Base-by-base conservation (phyloP, 2,329 filamentous ascomycete species). In the Arthrobotrys megalospora region DNA sequence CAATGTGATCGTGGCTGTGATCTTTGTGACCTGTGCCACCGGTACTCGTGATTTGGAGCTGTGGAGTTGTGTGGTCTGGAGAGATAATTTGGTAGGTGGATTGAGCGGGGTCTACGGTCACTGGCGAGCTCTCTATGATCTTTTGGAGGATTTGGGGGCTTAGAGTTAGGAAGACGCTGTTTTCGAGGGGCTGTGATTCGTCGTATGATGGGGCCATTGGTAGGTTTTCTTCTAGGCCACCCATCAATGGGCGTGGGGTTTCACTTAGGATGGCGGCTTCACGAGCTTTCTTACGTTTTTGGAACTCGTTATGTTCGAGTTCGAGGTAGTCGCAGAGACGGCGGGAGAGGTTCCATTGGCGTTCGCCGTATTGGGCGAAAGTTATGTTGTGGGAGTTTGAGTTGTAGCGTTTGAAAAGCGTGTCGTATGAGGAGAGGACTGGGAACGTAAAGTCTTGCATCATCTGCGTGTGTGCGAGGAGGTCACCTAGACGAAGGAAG, bases 361-460 rank as follows among this genome's bases (percentile, higher is more conserved):
- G 66, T 63, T 77, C 73, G 3, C 73, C 73, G 38, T 77, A 70
- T 47, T 77, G 73, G 6, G 73, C 73, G 36, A 77, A 77, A 10
- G 73, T 77, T 10, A 67, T 70, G 34, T 71, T 77, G 62, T 77
- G 73, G 36, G 73, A 70, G 14, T 77, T 77, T n/a, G 60, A 45
- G 32, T 62, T 62, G 28, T 77, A 77, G 21, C 48, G 48, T 48
- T 62, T 77, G 73, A 77, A 77, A 4, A 77, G 43, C 1, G 66
- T 77, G 45, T 77, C 73, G 60, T 66, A 77, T 11, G 73, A 77
- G 19, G 66, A 71, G 19, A 77, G 73, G 19, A 77, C 73, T 2
- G 73, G 62, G 24, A 77, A 77, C 1, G 73, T 77, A 10, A 77
- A 77, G 66, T 77, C 73, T 47, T 77, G 73, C 43, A 77, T 63